Percentiles rank a stretch among this genome's conserved stretches.
phyloP scores from a whole-genome alignment of 116 monocot species.

The Trichopus zeylanicus region DNA sequence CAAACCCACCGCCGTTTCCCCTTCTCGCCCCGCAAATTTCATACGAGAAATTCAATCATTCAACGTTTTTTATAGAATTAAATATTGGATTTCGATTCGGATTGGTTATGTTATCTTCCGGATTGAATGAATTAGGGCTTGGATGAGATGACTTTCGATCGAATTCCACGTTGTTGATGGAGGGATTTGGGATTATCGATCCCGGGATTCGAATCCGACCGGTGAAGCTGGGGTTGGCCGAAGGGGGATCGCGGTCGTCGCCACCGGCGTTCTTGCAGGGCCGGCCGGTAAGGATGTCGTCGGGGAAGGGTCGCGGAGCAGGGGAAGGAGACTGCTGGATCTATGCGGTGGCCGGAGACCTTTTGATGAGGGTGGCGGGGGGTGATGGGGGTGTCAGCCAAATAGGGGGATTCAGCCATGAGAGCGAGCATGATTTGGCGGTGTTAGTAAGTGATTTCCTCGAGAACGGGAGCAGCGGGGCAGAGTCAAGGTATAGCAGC shows the following conservation, averaged over 20 bases:
- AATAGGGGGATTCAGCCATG: slow-evolving; percentile 66
- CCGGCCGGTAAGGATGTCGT: neutral
- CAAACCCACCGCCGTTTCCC: neutral
- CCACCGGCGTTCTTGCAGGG: neutral
- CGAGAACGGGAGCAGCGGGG: slow-evolving; percentile 68
- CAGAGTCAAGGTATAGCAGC: slow-evolving; percentile 56
- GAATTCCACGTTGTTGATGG: neutral
- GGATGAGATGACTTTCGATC: neutral
- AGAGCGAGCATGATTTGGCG: slow-evolving; percentile 88
- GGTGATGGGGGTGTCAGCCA: slow-evolving; percentile 16
- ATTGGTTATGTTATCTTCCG: neutral
- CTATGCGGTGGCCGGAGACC: slow-evolving; percentile 29
- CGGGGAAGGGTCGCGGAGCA: neutral
- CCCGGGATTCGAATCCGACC: neutral
- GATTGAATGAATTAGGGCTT: slow-evolving; percentile 3
- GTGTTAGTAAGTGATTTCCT: slow-evolving; percentile 81
- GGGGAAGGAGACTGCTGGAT: slow-evolving; percentile 25
- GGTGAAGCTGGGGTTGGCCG: neutral
- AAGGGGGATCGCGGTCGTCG: neutral
- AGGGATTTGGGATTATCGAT: slow-evolving; percentile 3
- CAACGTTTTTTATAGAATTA: neutral
- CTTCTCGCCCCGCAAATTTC: too few species aligned
- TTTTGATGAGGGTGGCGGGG: slow-evolving; percentile 13
- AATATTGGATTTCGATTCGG: neutral
- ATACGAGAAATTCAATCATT: neutral